A percentile compares a stretch with the other conserved stretches of the same genome.
These are phyloP conservation scores for Cyclotella distinguenda DNA, from an alignment of 108 stramenopile species.

Conservation along the genomic window DNA sequence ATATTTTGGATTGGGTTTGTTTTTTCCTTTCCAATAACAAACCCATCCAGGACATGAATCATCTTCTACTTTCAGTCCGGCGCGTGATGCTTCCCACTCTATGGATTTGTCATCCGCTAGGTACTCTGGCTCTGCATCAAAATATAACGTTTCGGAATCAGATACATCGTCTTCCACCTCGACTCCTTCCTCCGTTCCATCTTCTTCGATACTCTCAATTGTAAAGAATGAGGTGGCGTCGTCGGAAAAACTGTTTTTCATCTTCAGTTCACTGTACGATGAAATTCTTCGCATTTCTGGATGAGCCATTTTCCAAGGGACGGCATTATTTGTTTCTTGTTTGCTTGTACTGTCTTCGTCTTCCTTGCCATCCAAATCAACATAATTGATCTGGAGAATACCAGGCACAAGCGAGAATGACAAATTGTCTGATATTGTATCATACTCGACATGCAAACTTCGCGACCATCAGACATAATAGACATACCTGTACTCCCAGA, in stretches of 20 bases:
- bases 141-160: slow-evolving; percentile 9
- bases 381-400: neutral
- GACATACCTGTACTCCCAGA: neutral
- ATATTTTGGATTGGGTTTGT: slow-evolving; percentile 2
- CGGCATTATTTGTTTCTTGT: neutral
- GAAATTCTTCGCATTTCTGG: slow-evolving; percentile 1
- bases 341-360: neutral
- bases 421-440: neutral
- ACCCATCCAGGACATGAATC: slow-evolving; percentile 51
- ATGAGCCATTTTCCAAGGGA: slow-evolving; percentile 2
- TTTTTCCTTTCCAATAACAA: slow-evolving; percentile 5
- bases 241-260: neutral
- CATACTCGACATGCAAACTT: neutral
- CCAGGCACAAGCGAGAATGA: neutral
- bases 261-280: neutral
- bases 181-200: slow-evolving; percentile 7
- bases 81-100: slow-evolving; percentile 1
- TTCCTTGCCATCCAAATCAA: neutral
- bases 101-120: neutral
- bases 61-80: slow-evolving; percentile 29
- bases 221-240: slow-evolving; percentile 41
- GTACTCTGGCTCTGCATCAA: slow-evolving; percentile 7
- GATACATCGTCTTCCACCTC: slow-evolving; percentile 7
- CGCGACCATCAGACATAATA: neutral
- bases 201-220: slow-evolving; percentile 46